Conservation (phyloP, 2,329 filamentous ascomycete genomes). For the Claviceps sp. region DNA sequence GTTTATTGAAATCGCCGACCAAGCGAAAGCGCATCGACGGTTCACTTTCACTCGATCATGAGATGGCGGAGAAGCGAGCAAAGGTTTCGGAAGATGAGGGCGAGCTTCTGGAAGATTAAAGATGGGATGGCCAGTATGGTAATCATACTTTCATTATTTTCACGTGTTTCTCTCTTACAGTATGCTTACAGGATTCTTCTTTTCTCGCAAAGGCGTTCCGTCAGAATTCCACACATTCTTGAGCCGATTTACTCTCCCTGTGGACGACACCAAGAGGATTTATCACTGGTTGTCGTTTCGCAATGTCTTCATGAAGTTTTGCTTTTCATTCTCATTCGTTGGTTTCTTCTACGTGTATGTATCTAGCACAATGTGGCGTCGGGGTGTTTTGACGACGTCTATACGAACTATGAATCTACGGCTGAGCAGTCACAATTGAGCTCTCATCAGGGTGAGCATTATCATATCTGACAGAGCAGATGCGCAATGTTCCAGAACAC, state of each 20-base stretch:
- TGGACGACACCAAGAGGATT: neutral
- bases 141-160: neutral
- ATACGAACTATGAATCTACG: neutral
- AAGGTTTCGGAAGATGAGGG: slow-evolving; percentile 35
- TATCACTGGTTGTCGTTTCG: neutral
- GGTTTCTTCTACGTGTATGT: neutral
- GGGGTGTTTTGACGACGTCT: neutral
- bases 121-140: neutral
- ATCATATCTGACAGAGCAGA: too few species aligned
- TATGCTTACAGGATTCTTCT: neutral
- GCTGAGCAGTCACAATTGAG: neutral
- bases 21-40: slow-evolving; percentile 30
- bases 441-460: too few species aligned
- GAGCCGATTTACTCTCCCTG: neutral
- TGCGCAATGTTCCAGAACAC: too few species aligned
- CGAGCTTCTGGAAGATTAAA: slow-evolving; percentile 27
- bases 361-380: slow-evolving; percentile 3
- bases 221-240: neutral
- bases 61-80: slow-evolving; percentile 29
- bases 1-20: slow-evolving; percentile 19
- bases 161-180: neutral
- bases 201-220: neutral
- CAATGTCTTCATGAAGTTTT: neutral
- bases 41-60: slow-evolving; percentile 18
- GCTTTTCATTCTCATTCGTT: neutral